These are phyloP conservation scores for Geotrichum aggregatum DNA, from an alignment of 1,139 yeast genomes.

Conservation along the genomic window DNA sequence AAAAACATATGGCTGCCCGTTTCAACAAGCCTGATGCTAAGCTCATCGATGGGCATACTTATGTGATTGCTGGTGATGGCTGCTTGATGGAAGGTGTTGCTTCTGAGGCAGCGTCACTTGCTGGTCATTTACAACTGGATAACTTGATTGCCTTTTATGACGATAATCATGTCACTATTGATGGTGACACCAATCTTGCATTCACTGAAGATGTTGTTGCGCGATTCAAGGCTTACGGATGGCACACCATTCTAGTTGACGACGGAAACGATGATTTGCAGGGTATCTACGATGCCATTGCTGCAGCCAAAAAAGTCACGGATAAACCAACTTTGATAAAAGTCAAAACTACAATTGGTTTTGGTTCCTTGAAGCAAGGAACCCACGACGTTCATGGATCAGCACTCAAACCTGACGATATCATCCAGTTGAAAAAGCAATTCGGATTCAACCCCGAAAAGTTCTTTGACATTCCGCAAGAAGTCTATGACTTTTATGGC, in stretches of 20 bases:
- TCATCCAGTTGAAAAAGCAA: slow-evolving; percentile 76
- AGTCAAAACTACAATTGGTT: slow-evolving; percentile 89
- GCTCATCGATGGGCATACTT: slow-evolving; percentile 66
- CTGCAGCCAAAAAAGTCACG: slow-evolving; percentile 43
- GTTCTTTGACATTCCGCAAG: slow-evolving; percentile 74
- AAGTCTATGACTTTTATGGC: slow-evolving; percentile 69
- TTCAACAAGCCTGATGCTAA: slow-evolving; percentile 84
- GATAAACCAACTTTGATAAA: slow-evolving; percentile 90
- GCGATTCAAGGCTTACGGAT: slow-evolving; percentile 90
- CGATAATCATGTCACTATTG: slow-evolving; percentile 95
- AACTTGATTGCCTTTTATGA: slow-evolving; percentile 96
- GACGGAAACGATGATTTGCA: slow-evolving; percentile 79
- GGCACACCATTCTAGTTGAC: slow-evolving; percentile 77
- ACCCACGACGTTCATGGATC: slow-evolving; percentile 95
- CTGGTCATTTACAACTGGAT: slow-evolving; percentile 93
- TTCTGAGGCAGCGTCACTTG: slow-evolving; percentile 88
- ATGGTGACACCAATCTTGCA: slow-evolving; percentile 85
- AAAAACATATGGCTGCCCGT: slow-evolving; percentile 84
- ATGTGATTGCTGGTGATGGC: slow-evolving; percentile 90
- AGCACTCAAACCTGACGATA: slow-evolving; percentile 92
- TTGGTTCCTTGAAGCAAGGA: slow-evolving; percentile 82
- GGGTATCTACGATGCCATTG: slow-evolving; percentile 69
- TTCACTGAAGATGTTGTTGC: slow-evolving; percentile 89
- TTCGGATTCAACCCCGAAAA: slow-evolving; percentile 89
- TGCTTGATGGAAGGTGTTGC: slow-evolving; percentile 99